phyloP scores from a whole-genome alignment of 306 rosid species.

The Fagus sylvatica region DNA sequence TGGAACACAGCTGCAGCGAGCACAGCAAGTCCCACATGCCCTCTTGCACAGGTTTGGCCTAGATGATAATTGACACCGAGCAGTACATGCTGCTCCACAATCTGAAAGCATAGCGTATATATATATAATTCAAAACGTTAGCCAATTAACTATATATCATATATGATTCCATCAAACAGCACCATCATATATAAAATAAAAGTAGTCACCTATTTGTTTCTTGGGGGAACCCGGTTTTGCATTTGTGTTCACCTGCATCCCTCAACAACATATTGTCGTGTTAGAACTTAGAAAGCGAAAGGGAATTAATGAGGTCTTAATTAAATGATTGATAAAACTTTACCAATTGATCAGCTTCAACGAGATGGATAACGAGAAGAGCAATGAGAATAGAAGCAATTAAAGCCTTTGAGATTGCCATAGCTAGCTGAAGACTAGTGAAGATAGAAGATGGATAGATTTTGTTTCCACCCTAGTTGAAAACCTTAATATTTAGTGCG shows the following conservation, averaged over 20 bases:
- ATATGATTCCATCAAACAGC: neutral
- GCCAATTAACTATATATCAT: no score
- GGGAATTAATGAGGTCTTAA: neutral
- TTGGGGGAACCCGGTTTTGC: no score
- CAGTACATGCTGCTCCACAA: slow-evolving; percentile 39
- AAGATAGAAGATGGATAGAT: neutral
- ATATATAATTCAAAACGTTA: no score
- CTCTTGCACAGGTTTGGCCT: slow-evolving; percentile 45
- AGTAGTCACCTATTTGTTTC: neutral
- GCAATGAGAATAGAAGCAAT: slow-evolving; percentile 38
- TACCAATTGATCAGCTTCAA: slow-evolving; percentile 33
- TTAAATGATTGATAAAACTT: neutral
- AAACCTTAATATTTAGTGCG: slow-evolving; percentile 10
- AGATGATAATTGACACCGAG: slow-evolving; percentile 39
- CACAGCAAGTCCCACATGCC: slow-evolving; percentile 53
- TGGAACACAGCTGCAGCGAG: slow-evolving; percentile 54
- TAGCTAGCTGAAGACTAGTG: slow-evolving; percentile 15
- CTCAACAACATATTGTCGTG: neutral
- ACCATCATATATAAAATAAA: neutral
- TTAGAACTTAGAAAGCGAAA: neutral
- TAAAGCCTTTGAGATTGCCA: slow-evolving; percentile 52
- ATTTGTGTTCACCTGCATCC: neutral
- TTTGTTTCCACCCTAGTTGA: slow-evolving; percentile 11
- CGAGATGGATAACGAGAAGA: slow-evolving; percentile 27
- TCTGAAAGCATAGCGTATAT: slow-evolving; percentile 25